phyloP scores from a whole-genome alignment of 31 red algal species.

The Porphyra umbilicalis region DNA sequence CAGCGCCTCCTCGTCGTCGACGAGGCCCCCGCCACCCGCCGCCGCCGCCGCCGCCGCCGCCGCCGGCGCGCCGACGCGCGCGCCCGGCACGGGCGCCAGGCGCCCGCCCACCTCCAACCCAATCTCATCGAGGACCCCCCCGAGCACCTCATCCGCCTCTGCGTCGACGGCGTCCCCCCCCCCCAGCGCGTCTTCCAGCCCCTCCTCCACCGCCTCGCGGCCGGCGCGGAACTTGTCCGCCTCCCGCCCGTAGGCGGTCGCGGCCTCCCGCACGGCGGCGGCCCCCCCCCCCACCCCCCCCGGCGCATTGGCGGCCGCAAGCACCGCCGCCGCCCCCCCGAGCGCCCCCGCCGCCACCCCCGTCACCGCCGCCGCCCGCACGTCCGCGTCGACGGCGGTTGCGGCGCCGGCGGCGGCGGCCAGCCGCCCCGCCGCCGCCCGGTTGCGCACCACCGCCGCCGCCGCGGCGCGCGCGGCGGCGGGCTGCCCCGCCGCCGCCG shows the following conservation, averaged over 20 bases:
- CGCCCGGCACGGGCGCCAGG: not conserved
- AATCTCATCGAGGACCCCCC: not conserved
- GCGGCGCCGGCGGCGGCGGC: not conserved
- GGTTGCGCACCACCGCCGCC: not conserved
- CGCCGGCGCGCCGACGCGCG: not conserved
- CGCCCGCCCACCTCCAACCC: not conserved
- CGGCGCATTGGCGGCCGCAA: not conserved
- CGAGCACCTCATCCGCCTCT: not conserved
- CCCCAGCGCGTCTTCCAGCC: not conserved
- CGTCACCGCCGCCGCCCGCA: not conserved
- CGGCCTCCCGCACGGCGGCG: not conserved
- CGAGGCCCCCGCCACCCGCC: not conserved
- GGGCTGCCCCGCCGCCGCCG: not conserved
- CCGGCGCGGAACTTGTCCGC: not conserved
- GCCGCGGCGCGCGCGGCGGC: not conserved
- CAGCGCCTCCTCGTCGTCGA: not conserved
- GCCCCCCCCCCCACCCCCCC: not conserved
- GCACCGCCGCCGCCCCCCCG: not conserved
- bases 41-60: not conserved
- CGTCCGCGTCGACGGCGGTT: not conserved
- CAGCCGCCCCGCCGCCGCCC: not conserved
- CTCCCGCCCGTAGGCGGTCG: not conserved
- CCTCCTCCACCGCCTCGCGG: not conserved
- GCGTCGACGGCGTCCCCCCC: not conserved
- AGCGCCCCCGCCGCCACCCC: not conserved